These are phyloP conservation scores for Globisporangium iwayamae DNA, from an alignment of 352 stramenopile species.

Conservation along the genomic window DNA sequence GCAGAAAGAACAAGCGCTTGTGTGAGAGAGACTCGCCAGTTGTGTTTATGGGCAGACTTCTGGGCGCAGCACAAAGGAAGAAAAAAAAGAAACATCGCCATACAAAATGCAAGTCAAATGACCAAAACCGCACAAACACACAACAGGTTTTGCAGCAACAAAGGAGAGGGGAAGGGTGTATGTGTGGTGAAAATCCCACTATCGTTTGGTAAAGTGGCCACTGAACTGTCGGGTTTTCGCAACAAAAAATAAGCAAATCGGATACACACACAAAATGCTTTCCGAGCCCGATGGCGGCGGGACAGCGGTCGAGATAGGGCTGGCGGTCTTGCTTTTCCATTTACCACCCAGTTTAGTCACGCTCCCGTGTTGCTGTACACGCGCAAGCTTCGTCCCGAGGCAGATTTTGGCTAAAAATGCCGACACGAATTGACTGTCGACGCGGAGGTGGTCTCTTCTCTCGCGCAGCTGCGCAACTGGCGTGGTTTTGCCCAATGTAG, in stretches of 20 bases:
- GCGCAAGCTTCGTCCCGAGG: no score
- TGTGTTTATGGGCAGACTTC: neutral
- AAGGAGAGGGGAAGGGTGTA: neutral
- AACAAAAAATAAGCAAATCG: no score
- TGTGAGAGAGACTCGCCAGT: neutral
- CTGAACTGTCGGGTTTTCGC: constrained; percentile 2
- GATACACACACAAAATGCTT: no score
- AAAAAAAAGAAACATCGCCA: constrained; percentile 7
- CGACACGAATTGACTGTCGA: no score
- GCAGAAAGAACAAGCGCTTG: neutral
- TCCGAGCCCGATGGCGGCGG: no score
- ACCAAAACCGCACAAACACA: neutral
- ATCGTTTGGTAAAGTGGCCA: neutral
- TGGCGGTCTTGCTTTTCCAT: no score
- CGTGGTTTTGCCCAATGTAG: no score
- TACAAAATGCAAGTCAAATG: constrained; percentile 1
- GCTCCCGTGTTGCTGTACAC: no score
- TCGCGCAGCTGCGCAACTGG: neutral
- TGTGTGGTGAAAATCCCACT: neutral
- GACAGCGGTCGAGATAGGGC: no score
- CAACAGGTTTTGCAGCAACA: neutral
- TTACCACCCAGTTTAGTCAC: no score
- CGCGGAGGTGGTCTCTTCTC: neutral
- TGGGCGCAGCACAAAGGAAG: neutral
- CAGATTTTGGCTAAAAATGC: no score